A percentile compares a stretch with the other conserved stretches of the same genome.
These are phyloP conservation scores for Pseudophaeomoniella oleicola DNA, from an alignment of 2,329 filamentous ascomycete species.

Conservation along the genomic window DNA sequence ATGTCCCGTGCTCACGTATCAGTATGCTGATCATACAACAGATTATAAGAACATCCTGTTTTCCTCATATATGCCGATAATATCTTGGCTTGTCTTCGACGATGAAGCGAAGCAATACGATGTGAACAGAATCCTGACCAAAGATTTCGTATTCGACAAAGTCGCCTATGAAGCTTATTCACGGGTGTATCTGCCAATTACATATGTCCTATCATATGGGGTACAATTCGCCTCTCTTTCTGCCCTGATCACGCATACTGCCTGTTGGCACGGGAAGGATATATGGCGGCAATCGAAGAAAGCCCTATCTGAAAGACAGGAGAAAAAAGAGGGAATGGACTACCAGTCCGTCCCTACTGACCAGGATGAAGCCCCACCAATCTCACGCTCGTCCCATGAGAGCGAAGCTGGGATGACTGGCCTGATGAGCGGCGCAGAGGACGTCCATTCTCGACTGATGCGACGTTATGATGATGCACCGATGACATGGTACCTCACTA, in stretches of 20 bases:
- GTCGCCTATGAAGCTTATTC: slow-evolving; percentile 69
- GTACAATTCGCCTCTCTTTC: slow-evolving; percentile 74
- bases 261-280: slow-evolving; percentile 72
- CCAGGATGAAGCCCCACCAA: slow-evolving; percentile 4
- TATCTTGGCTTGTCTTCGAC: slow-evolving; percentile 74
- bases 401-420: slow-evolving; percentile 7
- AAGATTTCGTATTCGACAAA: slow-evolving; percentile 63
- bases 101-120: slow-evolving; percentile 69
- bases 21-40: slow-evolving; percentile 11
- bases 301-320: slow-evolving; percentile 48
- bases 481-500: slow-evolving; percentile 64
- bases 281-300: slow-evolving; percentile 64
- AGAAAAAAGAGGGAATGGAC: slow-evolving; percentile 29
- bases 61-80: slow-evolving; percentile 73
- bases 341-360: slow-evolving; percentile 39
- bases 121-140: slow-evolving; percentile 63
- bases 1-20: background rate
- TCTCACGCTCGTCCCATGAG: background rate
- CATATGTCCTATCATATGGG: slow-evolving; percentile 74
- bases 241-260: slow-evolving; percentile 65
- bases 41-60: slow-evolving; percentile 67
- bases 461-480: slow-evolving; percentile 68
- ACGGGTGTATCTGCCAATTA: slow-evolving; percentile 71
- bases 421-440: slow-evolving; percentile 51
- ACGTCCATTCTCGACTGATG: slow-evolving; percentile 78